Evolutionary conservation across 2,329 filamentous ascomycete genomes (phyloP), one percentile per base, ranked within the genome.

Genomic region (Claviceps quebecensis): DNA sequence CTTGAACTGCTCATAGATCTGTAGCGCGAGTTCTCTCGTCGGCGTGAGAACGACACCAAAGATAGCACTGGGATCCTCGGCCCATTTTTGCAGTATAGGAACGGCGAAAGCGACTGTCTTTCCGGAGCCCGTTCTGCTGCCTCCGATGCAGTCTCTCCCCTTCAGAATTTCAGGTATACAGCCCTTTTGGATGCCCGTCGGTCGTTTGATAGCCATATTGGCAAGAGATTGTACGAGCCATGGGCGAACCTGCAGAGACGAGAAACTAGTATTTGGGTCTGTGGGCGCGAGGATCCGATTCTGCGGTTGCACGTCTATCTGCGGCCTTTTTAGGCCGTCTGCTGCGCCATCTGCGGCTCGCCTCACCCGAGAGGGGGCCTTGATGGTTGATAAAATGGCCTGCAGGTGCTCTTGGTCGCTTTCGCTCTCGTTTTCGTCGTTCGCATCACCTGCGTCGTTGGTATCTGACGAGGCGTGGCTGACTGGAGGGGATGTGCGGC

Each of bases 21-120:
- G 93, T 22, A 97, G 77, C 4, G 93, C 93, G 53, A 98, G 78
- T 70, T 98, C 93, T 60, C 84, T 78, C 6, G 88, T 95, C 19
- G 89, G 90, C 8, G 93, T 98, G 61, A 98, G 70, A 14, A 98
- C 80, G 5, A 98, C 72, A 2, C 81, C 91, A 66, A 87, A 98
- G 59, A 97, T 91, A 44, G 88, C 93, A 53, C 84, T 84, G 1
- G 93, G 93, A 69, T 98, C 90, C 62, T 89, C 79, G 2, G 91
- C 82, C 89, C 90, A 97, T 67, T 84, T 85, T 65, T 97, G 91
- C 56, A 98, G 72, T 54, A 98, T 95, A 0, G 93, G 93, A 9
- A 90, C 88, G 1, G 91, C 87, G 67, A 98, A 98, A 1, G 93
- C 90, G 44, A 97, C 83, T 3, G 93, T 98, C 72, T 98, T 98